Base-by-base conservation (phyloP, 495 filamentous ascomycete species). In the Barbatosphaeria neglecta region DNA sequence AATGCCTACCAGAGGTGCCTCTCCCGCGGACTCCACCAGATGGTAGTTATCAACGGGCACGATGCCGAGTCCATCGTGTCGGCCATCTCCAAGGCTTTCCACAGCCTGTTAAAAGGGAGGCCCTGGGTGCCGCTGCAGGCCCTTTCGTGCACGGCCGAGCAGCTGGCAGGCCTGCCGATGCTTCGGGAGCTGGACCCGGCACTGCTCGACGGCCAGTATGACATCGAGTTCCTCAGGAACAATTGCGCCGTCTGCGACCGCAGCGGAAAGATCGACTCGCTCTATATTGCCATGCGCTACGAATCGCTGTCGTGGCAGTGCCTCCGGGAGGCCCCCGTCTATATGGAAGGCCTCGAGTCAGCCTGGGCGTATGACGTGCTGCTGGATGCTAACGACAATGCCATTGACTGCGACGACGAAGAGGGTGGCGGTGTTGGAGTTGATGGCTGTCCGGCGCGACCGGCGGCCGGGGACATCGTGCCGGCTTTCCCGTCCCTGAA, bases 1-100 rank as follows among this genome's bases (percentile, higher is more conserved):
- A 70, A 65, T 41, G 73, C 73, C 6, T 78, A 78, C 58, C 74
- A 76, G 53, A 64, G 74, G 20, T 78, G 74, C 46, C 59, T 77
- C 15, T 76, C 74, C 24, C 70, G 74, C 17, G 74, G 74, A 16
- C 66, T 75, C 41, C 74, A 76, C 58, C 73, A 65, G 47, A 64
- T 74, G 55, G 63, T 76, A 20, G 71, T 66, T 19, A 60, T 77
- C 17, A 60, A 63, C 28, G 72, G 69, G 20, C 63, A 62, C 23
- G 68, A 71, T 51, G 65, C 64, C 44, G 52, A 60, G 38, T 73
- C 72, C 27, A 75, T 77, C 57, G 56, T 35, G 20, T 57, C 43
- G 37, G 67, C 74, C 22, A 63, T 77, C 13, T 57, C 61, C 24
- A 64, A 62, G 53, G 72, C 71, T 6, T 77, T 77, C 49, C 60